A percentile compares a stretch with the other conserved stretches of the same genome.
Evolutionary conservation across 768 basidiomycete species (phyloP).

Genomic region (Mrakia gelida): DNA sequence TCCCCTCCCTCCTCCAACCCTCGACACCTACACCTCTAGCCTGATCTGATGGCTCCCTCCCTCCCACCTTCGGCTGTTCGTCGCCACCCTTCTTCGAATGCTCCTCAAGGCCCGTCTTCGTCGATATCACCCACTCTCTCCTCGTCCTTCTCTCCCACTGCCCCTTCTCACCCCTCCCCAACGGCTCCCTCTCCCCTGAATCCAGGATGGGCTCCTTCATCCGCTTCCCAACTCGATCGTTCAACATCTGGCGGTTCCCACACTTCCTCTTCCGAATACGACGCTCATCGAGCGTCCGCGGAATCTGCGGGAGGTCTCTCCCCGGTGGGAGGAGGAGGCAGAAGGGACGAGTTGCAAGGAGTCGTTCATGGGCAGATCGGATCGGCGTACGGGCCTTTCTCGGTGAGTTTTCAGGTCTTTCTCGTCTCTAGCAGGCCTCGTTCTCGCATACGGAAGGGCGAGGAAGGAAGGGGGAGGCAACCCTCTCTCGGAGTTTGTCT

Average conservation of each 20-base stretch:
- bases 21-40: neutral
- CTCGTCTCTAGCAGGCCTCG: neutral
- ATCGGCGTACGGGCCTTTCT: conserved; percentile 13
- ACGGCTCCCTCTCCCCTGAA: conserved; percentile 14
- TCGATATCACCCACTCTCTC: neutral
- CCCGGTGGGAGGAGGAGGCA: too few species aligned
- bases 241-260: conserved; percentile 9
- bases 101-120: neutral
- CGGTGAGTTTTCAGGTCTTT: neutral
- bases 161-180: neutral
- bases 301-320: neutral
- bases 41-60: neutral
- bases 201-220: conserved; percentile 10
- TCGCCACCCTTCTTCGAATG: neutral
- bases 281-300: neutral
- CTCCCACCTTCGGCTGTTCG: neutral
- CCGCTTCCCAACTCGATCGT: neutral
- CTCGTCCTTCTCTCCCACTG: neutral
- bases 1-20: neutral
- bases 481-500: neutral
- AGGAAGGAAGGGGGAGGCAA: neutral
- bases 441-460: neutral
- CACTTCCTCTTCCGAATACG: neutral
- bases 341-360: neutral
- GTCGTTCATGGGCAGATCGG: conserved; percentile 9